Evolutionary conservation across 257 asterid genomes (phyloP).

Genomic region (Nicotiana tabacum): DNA sequence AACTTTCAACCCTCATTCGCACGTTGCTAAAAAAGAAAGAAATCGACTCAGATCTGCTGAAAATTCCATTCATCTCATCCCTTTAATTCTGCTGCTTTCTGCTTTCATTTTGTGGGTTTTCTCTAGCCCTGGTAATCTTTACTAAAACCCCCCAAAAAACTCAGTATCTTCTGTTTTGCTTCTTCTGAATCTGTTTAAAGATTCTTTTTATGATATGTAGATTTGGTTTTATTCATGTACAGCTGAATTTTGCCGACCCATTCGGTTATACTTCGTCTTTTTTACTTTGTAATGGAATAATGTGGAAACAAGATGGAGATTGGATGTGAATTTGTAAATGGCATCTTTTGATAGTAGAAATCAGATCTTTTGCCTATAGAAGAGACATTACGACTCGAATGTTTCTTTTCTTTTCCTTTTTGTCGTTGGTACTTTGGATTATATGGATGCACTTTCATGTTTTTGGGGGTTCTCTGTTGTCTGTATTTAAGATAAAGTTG

Average conservation of each 20-base stretch:
- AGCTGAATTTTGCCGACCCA: background rate
- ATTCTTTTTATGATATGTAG: background rate
- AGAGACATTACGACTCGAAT: background rate
- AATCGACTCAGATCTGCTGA: constrained; percentile 67
- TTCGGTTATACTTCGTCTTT: background rate
- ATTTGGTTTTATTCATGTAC: background rate
- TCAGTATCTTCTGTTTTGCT: background rate
- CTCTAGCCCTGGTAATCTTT: constrained; percentile 50
- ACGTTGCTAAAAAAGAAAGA: constrained; percentile 51
- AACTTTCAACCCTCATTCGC: constrained; percentile 44
- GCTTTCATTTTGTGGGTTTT: constrained; percentile 58
- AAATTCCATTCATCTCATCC: constrained; percentile 64
- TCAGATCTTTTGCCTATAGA: background rate
- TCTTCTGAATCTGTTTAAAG: background rate
- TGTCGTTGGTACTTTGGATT: background rate
- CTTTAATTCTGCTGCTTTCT: constrained; percentile 51
- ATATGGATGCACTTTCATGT: background rate
- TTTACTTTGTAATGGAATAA: background rate
- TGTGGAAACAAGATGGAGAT: background rate
- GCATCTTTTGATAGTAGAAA: background rate
- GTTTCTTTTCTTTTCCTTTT: background rate
- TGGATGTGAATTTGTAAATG: background rate
- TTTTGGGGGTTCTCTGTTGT: background rate
- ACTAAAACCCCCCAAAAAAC: background rate
- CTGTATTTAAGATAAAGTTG: background rate